Conservation (phyloP, 2,329 filamentous ascomycete genomes). For the Penicillium polonicum region DNA sequence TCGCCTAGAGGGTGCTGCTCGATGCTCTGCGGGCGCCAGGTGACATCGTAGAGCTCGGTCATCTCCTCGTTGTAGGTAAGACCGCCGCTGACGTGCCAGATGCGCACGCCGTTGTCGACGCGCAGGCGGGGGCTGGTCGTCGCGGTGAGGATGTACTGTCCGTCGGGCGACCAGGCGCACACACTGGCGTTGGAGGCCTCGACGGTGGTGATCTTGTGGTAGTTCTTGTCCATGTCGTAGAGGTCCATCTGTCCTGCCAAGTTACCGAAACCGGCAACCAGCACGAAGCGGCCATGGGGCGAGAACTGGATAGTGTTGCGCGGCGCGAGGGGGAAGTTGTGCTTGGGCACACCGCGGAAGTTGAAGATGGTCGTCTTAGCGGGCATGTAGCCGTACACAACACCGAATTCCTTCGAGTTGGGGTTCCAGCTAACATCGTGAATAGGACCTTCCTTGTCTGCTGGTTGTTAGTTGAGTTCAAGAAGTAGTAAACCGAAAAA, state of each 20-base stretch:
- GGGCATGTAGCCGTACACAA: conserved; percentile 98
- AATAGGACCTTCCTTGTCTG: conserved; percentile 94
- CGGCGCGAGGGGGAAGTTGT: conserved; percentile 81
- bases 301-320: conserved; percentile 96
- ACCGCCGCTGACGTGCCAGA: conserved; percentile 86
- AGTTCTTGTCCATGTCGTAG: conserved; percentile 93
- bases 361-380: conserved; percentile 99
- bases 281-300: conserved; percentile 84
- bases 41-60: conserved; percentile 86
- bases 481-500: not conserved
- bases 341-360: conserved; percentile 74
- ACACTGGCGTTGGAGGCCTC: conserved; percentile 94
- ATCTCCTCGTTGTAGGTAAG: conserved; percentile 97
- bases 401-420: conserved; percentile 95
- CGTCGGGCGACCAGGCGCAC: conserved; percentile 96
- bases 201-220: conserved; percentile 86
- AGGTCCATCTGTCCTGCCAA: conserved; percentile 96
- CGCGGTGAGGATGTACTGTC: conserved; percentile 93
- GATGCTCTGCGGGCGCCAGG: conserved; percentile 75
- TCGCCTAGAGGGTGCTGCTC: conserved; percentile 64
- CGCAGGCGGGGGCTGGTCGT: conserved; percentile 92
- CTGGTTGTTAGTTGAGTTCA: not conserved
- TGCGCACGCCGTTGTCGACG: conserved; percentile 92
- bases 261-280: conserved; percentile 96
- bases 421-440: conserved; percentile 99